These are phyloP conservation scores for Fusarium brevicatenulatum DNA, from an alignment of 2,329 filamentous ascomycete species.

Conservation along the genomic window DNA sequence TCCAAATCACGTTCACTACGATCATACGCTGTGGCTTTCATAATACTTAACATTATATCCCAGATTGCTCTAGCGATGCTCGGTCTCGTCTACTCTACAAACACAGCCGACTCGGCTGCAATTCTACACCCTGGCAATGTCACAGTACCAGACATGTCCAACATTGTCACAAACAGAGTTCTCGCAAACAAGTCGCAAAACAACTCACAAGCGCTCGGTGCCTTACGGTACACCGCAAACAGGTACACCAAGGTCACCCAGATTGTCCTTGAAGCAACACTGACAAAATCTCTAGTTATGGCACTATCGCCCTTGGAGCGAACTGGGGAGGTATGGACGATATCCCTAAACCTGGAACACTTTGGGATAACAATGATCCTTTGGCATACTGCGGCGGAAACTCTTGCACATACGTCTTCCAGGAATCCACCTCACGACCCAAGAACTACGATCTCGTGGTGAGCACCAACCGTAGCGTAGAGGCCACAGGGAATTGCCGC, in stretches of 20 bases:
- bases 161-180: slow-evolving; percentile 48
- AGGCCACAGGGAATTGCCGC: slow-evolving; percentile 16
- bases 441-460: slow-evolving; percentile 25
- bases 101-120: slow-evolving; percentile 48
- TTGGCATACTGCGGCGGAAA: slow-evolving; percentile 48
- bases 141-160: slow-evolving; percentile 50
- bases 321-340: slow-evolving; percentile 24
- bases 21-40: slow-evolving; percentile 27
- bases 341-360: slow-evolving; percentile 44
- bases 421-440: slow-evolving; percentile 42
- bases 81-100: slow-evolving; percentile 55
- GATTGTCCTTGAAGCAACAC: not conserved
- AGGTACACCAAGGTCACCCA: slow-evolving; percentile 38
- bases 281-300: slow-evolving; percentile 47
- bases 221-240: slow-evolving; percentile 56
- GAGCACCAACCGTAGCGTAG: slow-evolving; percentile 30
- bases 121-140: slow-evolving; percentile 50
- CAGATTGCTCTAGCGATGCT: slow-evolving; percentile 57
- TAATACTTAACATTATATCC: slow-evolving; percentile 41
- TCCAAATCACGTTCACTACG: slow-evolving; percentile 30
- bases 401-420: slow-evolving; percentile 51
- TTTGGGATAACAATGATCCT: slow-evolving; percentile 46
- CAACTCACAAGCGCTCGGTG: slow-evolving; percentile 38
- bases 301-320: slow-evolving; percentile 50
- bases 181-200: slow-evolving; percentile 25